Base-by-base conservation (phyloP, 306 rosid genomes). In the Cicer yamashitae region DNA sequence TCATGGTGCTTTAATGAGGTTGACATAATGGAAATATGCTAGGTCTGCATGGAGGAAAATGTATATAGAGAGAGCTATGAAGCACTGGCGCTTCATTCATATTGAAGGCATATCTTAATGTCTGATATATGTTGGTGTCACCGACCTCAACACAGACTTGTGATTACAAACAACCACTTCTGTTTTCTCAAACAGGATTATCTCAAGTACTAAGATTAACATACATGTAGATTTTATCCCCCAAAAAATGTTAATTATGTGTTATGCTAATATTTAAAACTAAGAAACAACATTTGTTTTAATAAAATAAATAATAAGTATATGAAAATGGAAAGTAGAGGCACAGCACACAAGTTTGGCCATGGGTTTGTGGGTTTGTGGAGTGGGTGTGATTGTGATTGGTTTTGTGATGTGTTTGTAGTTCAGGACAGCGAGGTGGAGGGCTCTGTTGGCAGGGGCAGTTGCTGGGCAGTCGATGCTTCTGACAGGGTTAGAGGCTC, bases 341-440 rank as follows among this genome's bases (percentile, higher is more conserved):
- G 34, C 34, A 25, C 34, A 25, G 34, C 34, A 25, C 34, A 25
- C 34, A 1, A 17, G 18, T 25, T 25, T 25, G 4, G 34, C 34
- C 34, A 25, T 25, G 34, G 34, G 34, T 10, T 66, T 20, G 10
- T 18, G 76, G 56, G 37, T 40, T 15, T 34, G 48, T 34, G 60
- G 62, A 57, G 41, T 71, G 77, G 76, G 58, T 68, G 62, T 59
- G 70, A 41, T 81, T 73, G 46, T 77, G 77, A 83, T 81, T 81
- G 73, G 46, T 59, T 76, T 43, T 54, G 12, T 51, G 75, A 52
- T 56, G 59, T 60, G 50, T 71, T 84, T 84, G 82, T 87, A 83
- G 89, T 84, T 89, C 99, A 90, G 98, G 87, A 92, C 99, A 72
- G 96, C 91, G 15, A 87, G 78, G 67, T 96, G 99, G 99, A 88